phyloP scores from a whole-genome alignment of 2,329 filamentous ascomycete species.

The Beauveria australis region DNA sequence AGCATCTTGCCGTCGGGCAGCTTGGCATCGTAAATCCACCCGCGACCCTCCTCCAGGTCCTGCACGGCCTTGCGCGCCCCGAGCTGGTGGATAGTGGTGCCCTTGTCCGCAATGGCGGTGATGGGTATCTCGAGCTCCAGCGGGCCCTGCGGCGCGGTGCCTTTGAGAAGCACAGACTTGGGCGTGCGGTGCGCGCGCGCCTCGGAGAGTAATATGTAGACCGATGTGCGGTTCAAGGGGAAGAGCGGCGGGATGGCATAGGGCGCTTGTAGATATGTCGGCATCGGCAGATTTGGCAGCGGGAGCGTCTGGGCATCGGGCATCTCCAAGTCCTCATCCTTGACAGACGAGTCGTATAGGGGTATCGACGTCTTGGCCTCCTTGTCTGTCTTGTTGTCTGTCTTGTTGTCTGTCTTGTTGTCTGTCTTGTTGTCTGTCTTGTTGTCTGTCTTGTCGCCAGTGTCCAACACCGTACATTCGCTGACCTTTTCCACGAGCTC shows the following conservation, averaged over 20 bases:
- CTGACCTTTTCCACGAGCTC: slow-evolving; percentile 53
- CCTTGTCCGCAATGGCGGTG: slow-evolving; percentile 33
- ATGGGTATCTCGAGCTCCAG: slow-evolving; percentile 59
- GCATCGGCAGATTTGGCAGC: slow-evolving; percentile 43
- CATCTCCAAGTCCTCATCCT: slow-evolving; percentile 33
- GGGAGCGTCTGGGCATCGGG: slow-evolving; percentile 24
- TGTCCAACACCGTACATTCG: slow-evolving; percentile 36
- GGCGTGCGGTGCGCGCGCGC: slow-evolving; percentile 30
- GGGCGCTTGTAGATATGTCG: slow-evolving; percentile 57
- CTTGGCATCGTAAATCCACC: slow-evolving; percentile 52
- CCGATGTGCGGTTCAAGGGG: slow-evolving; percentile 55
- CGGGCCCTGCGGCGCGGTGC: slow-evolving; percentile 47
- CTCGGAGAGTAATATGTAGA: slow-evolving; percentile 57
- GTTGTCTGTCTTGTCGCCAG: slow-evolving; percentile 15
- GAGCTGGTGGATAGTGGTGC: slow-evolving; percentile 59
- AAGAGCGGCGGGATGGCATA: slow-evolving; percentile 56
- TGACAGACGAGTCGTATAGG: slow-evolving; percentile 45
- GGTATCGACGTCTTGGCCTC: slow-evolving; percentile 38
- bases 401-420: slow-evolving; percentile 15
- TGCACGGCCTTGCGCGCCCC: slow-evolving; percentile 59
- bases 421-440: slow-evolving; percentile 10
- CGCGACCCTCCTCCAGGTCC: slow-evolving; percentile 62
- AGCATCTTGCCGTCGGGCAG: slow-evolving; percentile 34
- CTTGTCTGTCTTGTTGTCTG: slow-evolving; percentile 13
- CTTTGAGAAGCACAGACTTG: slow-evolving; percentile 50